Base-by-base conservation (phyloP, 441 rosid genomes). In the Pelargonium cotyledonis region DNA sequence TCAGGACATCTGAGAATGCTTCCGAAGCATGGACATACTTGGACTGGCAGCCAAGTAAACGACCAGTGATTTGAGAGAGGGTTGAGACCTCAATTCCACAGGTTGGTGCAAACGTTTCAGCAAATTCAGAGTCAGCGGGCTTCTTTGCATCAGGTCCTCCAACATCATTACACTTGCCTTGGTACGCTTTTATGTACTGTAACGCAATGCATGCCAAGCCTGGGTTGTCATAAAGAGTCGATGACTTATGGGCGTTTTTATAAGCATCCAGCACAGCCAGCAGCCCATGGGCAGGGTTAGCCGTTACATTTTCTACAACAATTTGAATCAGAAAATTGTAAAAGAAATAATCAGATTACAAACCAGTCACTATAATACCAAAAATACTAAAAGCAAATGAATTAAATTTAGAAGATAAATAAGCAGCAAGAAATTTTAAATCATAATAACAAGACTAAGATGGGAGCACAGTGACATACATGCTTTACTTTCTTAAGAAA, bases 191-290 rank as follows among this genome's bases (percentile, higher is more conserved):
- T 75, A 85, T 81, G 75, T 87, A 87, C 73, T 89, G 91, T 79
- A 89, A 78, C 35, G 95, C 95, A 72, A 89, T 77, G 84, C 95
- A 89, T 19, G 85, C 95, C 35, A 89, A 76, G 69, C 95, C 90
- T 0, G 87, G 76, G 72, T 85, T 85, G 78, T 81, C 85, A 12
- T 68, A 68, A 61, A 89, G 90, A 8, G 88, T 60, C 63, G 89
- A 73, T 15, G 21, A 79, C 61, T 84, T 84, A 72, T 78, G 75
- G 7, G 86, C 86, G 6, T 88, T 89, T 73, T 91, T 75, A 68
- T 87, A 85, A 47, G 29, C 73, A 65, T 77, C 83, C 18, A 89
- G 72, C 72, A 67, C 83, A 14, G 68, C 79, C 19, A 83, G 85
- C 84, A 89, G 72, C 67, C 85, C 67, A 67, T 86, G 91, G 8